A percentile compares a stretch with the other conserved stretches of the same genome.
These are phyloP conservation scores for Scedosporium boydii DNA, from an alignment of 2,329 filamentous ascomycete species.

Conservation along the genomic window DNA sequence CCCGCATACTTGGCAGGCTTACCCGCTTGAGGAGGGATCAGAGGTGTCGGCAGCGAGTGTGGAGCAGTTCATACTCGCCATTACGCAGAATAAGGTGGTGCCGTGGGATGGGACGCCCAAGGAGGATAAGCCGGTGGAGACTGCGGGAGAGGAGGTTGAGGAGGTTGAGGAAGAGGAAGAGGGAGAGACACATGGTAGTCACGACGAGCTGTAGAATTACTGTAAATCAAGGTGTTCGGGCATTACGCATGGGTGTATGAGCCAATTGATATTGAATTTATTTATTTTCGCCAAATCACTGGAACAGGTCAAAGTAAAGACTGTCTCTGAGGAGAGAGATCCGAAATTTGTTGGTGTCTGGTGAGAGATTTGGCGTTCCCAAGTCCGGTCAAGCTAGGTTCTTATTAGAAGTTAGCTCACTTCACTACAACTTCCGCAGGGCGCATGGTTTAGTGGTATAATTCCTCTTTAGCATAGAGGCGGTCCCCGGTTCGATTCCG, in stretches of 20 bases:
- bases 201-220: constrained; percentile 1
- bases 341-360: too few relatives aligned
- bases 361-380: too few relatives aligned
- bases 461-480: constrained; percentile 2
- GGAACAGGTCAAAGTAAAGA: too few relatives aligned
- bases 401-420: not conserved
- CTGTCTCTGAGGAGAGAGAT: too few relatives aligned
- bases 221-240: not conserved
- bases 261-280: too few relatives aligned
- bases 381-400: not conserved
- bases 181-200: not conserved
- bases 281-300: too few relatives aligned
- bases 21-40: constrained; percentile 21
- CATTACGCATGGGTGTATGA: too few relatives aligned
- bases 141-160: not conserved
- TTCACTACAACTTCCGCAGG: not conserved
- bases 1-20: constrained; percentile 32
- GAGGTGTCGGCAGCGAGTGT: constrained; percentile 24
- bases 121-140: not conserved
- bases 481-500: not conserved
- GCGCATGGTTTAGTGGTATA: constrained; percentile 2
- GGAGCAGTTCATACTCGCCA: constrained; percentile 32
- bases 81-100: constrained; percentile 30
- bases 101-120: constrained; percentile 22
- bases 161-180: not conserved